phyloP scores from a whole-genome alignment of 2,329 filamentous ascomycete species.

The Apiospora pterosperma region DNA sequence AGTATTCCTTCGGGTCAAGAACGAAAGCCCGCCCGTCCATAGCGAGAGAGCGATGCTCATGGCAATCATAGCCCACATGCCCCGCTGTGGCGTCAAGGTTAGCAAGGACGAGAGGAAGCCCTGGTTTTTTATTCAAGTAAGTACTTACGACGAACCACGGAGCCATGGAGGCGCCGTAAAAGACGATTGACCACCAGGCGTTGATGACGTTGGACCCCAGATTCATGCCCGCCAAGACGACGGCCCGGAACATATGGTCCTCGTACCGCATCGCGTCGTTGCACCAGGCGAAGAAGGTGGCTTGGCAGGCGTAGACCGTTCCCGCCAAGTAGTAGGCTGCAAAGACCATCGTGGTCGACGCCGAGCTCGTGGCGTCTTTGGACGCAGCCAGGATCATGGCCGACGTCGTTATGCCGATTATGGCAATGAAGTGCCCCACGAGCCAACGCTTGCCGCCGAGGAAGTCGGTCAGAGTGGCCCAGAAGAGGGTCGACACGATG shows the following conservation, averaged over 20 bases:
- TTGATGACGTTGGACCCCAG: conserved; percentile 65
- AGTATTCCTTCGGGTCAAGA: conserved; percentile 29
- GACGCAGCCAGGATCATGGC: conserved; percentile 58
- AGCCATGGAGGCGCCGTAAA: conserved; percentile 65
- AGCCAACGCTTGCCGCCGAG: conserved; percentile 61
- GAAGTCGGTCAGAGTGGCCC: conserved; percentile 66
- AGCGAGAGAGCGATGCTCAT: conserved; percentile 54
- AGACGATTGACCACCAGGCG: conserved; percentile 70
- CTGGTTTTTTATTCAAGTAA: no score
- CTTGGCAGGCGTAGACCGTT: conserved; percentile 68
- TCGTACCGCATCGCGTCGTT: conserved; percentile 67
- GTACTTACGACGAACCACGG: conserved; percentile 59
- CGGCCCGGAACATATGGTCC: conserved; percentile 58
- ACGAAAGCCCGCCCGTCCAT: conserved; percentile 56
- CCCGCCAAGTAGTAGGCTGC: conserved; percentile 70
- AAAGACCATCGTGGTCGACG: conserved; percentile 53
- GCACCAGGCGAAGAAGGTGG: conserved; percentile 73
- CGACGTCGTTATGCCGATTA: conserved; percentile 61
- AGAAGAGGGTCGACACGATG: conserved; percentile 62
- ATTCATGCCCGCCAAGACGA: conserved; percentile 73
- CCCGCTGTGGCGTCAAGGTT: conserved; percentile 37
- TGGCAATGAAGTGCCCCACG: conserved; percentile 63
- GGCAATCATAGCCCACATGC: conserved; percentile 74
- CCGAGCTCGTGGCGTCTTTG: conserved; percentile 31
- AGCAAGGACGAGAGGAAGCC: conserved; percentile 9